Conservation (phyloP, 306 rosid species). For the Prunus mongolica region DNA sequence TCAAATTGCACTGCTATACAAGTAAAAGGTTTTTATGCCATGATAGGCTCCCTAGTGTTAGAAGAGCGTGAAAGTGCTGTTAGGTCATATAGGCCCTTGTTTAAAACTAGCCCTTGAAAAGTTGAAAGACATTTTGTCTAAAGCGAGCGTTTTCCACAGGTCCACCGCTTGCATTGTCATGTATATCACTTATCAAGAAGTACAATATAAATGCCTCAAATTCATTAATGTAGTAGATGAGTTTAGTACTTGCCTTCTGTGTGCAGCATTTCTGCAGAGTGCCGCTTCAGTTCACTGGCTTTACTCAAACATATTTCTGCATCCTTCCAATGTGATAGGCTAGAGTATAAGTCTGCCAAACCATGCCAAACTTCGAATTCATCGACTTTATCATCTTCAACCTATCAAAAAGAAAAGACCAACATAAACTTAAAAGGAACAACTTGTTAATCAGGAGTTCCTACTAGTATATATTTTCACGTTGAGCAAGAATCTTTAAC, state of each 20-base stretch:
- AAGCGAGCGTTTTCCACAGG: background rate
- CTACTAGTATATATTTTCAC: background rate
- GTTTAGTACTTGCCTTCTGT: constrained; percentile 62
- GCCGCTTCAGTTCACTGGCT: constrained; percentile 64
- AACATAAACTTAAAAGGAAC: constrained; percentile 14
- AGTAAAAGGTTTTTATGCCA: background rate
- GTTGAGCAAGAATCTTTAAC: background rate
- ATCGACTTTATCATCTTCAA: constrained; percentile 59
- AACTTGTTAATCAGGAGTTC: constrained; percentile 5
- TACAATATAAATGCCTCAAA: constrained; percentile 11
- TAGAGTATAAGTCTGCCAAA: constrained; percentile 78
- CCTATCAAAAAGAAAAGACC: constrained; percentile 39
- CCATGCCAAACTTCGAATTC: constrained; percentile 95
- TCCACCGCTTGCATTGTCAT: too few relatives aligned
- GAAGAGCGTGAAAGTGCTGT: background rate
- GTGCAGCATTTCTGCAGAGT: constrained; percentile 58
- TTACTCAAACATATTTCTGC: constrained; percentile 88
- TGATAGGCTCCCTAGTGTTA: background rate
- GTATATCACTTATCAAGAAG: background rate
- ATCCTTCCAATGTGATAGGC: constrained; percentile 90
- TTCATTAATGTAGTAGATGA: background rate
- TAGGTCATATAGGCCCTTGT: background rate
- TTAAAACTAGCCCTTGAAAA: background rate
- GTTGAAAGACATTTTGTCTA: background rate
- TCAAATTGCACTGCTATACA: background rate